Evolutionary conservation across 306 rosid genomes (phyloP).

Genomic region (Comarum palustre): DNA sequence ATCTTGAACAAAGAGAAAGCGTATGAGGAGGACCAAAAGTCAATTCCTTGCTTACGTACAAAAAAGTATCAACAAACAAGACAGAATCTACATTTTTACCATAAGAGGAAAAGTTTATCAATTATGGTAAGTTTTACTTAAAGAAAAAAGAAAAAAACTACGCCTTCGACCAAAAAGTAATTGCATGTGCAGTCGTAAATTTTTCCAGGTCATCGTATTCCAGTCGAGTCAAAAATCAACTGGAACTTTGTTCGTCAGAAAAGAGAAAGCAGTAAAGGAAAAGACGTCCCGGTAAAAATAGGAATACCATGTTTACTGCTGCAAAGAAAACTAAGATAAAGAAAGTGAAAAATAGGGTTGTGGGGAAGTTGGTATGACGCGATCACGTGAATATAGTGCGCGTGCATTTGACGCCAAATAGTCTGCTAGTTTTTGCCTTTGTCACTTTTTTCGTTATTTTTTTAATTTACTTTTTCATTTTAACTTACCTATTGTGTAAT

Average conservation of each 20-base stretch:
- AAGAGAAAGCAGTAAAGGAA: neutral
- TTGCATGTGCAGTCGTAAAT: neutral
- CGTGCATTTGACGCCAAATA: slow-evolving; percentile 12
- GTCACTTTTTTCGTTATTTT: neutral
- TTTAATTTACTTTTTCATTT: no score
- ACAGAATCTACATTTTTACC: neutral
- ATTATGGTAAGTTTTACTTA: neutral
- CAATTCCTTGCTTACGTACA: no score
- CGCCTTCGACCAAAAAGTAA: neutral
- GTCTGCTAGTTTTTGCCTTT: neutral
- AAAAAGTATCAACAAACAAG: no score
- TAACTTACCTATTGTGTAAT: neutral
- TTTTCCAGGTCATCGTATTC: neutral
- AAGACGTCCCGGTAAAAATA: neutral
- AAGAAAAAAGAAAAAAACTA: neutral
- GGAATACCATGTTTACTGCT: neutral
- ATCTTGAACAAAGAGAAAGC: no score
- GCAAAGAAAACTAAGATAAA: neutral
- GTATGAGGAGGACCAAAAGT: no score
- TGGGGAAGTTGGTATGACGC: slow-evolving; percentile 2
- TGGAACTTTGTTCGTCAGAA: no score
- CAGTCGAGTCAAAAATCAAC: neutral
- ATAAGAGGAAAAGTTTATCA: neutral
- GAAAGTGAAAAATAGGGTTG: neutral
- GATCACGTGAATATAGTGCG: slow-evolving; percentile 16